These are phyloP conservation scores for Exophiala calicioides DNA, from an alignment of 2,329 filamentous ascomycete species.

Conservation along the genomic window DNA sequence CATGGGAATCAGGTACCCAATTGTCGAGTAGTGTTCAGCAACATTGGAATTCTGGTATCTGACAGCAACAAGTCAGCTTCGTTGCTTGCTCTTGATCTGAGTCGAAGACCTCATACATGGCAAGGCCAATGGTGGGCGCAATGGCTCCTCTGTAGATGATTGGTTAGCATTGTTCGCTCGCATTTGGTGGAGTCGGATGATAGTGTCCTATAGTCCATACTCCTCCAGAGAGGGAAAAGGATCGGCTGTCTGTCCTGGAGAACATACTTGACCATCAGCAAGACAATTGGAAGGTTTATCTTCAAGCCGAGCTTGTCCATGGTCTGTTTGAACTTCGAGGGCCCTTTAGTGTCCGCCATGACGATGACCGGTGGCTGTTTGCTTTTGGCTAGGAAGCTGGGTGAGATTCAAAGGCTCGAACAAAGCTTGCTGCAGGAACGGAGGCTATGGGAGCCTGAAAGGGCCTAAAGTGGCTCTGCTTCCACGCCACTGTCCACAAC, in stretches of 20 bases:
- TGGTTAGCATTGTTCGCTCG: slow-evolving; percentile 9
- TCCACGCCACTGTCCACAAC: too few relatives aligned
- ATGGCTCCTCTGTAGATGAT: slow-evolving; percentile 14
- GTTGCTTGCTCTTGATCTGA: too few relatives aligned
- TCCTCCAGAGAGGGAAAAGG: not conserved
- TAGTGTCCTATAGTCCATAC: not conserved
- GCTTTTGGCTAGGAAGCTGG: too few relatives aligned
- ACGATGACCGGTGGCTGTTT: slow-evolving; percentile 1
- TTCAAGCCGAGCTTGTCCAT: slow-evolving; percentile 20
- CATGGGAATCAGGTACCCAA: slow-evolving; percentile 65
- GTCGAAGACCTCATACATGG: slow-evolving; percentile 14
- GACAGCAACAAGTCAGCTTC: slow-evolving; percentile 2
- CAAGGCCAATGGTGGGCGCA: slow-evolving; percentile 21
- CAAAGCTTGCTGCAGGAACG: too few relatives aligned
- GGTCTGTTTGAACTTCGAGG: slow-evolving; percentile 15
- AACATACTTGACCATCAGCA: slow-evolving; percentile 26
- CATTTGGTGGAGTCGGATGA: not conserved
- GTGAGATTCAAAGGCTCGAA: too few relatives aligned
- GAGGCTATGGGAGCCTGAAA: too few relatives aligned
- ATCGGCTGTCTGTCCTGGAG: not conserved
- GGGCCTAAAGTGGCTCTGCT: too few relatives aligned
- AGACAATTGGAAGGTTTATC: slow-evolving; percentile 16
- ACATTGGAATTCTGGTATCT: slow-evolving; percentile 56
- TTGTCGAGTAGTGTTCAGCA: slow-evolving; percentile 42
- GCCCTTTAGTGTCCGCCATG: slow-evolving; percentile 10